These are phyloP conservation scores for Linnemannia zychae DNA, from an alignment of 192 early-diverging fungal species.

Conservation along the genomic window DNA sequence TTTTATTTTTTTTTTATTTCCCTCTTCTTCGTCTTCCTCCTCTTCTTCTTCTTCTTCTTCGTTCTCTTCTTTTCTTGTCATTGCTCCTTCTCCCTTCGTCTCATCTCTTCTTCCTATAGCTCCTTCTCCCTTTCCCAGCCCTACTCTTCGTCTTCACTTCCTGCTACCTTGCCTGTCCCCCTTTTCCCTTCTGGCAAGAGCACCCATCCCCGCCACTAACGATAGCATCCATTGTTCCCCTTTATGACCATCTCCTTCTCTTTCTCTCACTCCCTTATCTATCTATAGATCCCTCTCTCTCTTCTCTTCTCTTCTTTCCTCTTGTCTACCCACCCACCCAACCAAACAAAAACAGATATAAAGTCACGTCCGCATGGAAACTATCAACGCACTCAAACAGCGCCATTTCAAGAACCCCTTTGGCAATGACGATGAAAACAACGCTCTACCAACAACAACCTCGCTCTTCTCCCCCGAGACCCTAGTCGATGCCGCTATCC, in stretches of 20 bases:
- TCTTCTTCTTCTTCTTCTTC: conserved; percentile 6
- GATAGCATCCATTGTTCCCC: not conserved
- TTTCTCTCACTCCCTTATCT: too few species aligned
- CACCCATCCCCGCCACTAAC: not conserved
- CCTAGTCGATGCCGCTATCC: conserved; percentile 29
- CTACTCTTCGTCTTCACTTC: not conserved
- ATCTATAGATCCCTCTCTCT: not conserved
- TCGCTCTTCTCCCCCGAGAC: conserved; percentile 22
- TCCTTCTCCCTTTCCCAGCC: not conserved
- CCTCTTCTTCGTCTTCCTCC: not conserved
- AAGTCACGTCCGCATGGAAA: conserved; percentile 18
- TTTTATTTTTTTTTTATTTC: not conserved
- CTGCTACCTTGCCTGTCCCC: not conserved
- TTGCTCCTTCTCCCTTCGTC: too few species aligned
- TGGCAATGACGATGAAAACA: conserved; percentile 17
- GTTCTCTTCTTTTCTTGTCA: not conserved
- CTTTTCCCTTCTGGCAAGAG: not conserved
- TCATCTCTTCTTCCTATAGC: not conserved
- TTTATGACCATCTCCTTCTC: not conserved
- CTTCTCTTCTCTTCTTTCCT: not conserved
- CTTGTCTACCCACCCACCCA: not conserved
- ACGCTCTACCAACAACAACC: not conserved
- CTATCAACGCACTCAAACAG: conserved; percentile 21
- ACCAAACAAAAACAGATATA: not conserved
- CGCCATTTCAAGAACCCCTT: conserved; percentile 27